These are phyloP conservation scores for Dactylellina drechsleri DNA, from an alignment of 2,329 filamentous ascomycete genomes.

Conservation along the genomic window DNA sequence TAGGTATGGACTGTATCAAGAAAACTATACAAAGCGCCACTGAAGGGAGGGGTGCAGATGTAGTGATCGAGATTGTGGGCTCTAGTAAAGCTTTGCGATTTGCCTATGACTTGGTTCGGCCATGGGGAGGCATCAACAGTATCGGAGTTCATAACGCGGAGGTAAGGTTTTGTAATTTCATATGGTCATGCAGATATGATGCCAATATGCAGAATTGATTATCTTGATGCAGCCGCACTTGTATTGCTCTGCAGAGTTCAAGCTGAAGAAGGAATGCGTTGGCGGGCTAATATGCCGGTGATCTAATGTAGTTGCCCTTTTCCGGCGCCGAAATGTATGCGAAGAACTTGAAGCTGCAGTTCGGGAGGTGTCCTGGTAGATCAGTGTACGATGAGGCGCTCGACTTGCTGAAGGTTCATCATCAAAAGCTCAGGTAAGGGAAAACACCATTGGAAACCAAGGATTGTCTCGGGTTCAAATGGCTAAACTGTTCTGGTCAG, in stretches of 20 bases:
- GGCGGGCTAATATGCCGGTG: slow-evolving; percentile 64
- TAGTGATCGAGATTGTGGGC: slow-evolving; percentile 82
- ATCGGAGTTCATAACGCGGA: slow-evolving; percentile 80
- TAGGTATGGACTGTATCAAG: slow-evolving; percentile 72
- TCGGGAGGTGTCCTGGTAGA: slow-evolving; percentile 80
- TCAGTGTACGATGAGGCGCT: slow-evolving; percentile 75
- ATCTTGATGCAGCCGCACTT: slow-evolving; percentile 29
- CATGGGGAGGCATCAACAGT: slow-evolving; percentile 78
- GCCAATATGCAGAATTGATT: slow-evolving; percentile 18
- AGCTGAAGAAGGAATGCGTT: slow-evolving; percentile 23
- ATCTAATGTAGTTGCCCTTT: slow-evolving; percentile 58
- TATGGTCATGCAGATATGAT: slow-evolving; percentile 18
- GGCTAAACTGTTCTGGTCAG: slow-evolving; percentile 56
- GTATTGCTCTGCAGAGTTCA: slow-evolving; percentile 18
- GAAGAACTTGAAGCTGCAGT: slow-evolving; percentile 78
- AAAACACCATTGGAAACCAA: slow-evolving; percentile 2
- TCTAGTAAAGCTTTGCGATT: slow-evolving; percentile 75
- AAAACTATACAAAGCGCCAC: slow-evolving; percentile 78
- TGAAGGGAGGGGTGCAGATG: slow-evolving; percentile 82
- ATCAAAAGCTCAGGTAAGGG: slow-evolving; percentile 72
- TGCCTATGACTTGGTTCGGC: slow-evolving; percentile 76
- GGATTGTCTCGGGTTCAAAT: not conserved
- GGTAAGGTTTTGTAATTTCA: slow-evolving; percentile 63
- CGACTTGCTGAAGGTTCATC: slow-evolving; percentile 72
- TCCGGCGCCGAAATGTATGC: slow-evolving; percentile 63